These are phyloP conservation scores for Penicillium concentricum DNA, from an alignment of 2,329 filamentous ascomycete species.

Conservation along the genomic window DNA sequence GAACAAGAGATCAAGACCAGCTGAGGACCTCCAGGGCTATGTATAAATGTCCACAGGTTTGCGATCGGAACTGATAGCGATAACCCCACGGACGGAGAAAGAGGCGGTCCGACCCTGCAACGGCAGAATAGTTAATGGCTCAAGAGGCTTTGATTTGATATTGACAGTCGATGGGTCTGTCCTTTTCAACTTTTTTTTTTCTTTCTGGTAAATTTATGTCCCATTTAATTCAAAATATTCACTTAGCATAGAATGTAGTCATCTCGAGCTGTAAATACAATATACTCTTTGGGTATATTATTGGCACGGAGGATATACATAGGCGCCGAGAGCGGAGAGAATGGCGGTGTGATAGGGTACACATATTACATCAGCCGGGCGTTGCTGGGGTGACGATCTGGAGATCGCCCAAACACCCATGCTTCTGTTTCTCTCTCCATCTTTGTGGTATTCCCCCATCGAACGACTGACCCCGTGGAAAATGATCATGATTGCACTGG, in stretches of 20 bases:
- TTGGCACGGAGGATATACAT: neutral
- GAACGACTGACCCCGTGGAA: slow-evolving; percentile 7
- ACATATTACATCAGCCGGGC: neutral
- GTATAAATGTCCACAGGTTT: neutral
- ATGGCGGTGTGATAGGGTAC: neutral
- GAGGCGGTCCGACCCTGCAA: slow-evolving; percentile 25
- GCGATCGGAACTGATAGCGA: slow-evolving; percentile 17
- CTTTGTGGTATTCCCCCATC: slow-evolving; percentile 9
- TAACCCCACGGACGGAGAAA: slow-evolving; percentile 37
- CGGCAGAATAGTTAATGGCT: neutral
- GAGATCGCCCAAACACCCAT: slow-evolving; percentile 18
- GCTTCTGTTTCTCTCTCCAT: slow-evolving; percentile 14
- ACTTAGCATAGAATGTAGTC: neutral
- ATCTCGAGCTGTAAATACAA: neutral
- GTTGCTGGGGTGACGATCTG: slow-evolving; percentile 23
- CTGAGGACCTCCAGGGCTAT: slow-evolving; percentile 1
- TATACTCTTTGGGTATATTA: neutral
- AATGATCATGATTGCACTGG: slow-evolving; percentile 11
- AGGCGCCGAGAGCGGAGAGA: neutral
- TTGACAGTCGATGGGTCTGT: neutral
- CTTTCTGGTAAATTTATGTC: neutral
- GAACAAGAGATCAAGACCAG: neutral
- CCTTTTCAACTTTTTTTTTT: neutral
- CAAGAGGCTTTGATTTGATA: neutral
- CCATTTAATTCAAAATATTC: neutral